Evolutionary conservation across 2,329 filamentous ascomycete species (phyloP).

Genomic region (Scolecobasidium constrictum): DNA sequence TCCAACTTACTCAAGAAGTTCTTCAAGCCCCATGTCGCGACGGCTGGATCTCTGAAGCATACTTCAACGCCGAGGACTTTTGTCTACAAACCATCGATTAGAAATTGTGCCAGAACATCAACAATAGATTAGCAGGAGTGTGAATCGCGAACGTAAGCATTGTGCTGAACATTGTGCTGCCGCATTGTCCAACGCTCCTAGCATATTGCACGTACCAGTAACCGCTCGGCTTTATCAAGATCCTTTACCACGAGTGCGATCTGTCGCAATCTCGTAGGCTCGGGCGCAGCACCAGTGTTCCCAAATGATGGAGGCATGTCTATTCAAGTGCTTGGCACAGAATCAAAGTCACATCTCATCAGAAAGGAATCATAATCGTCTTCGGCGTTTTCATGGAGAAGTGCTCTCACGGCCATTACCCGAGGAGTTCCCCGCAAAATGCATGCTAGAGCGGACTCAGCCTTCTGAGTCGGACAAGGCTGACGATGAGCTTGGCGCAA

Average conservation of each 20-base stretch:
- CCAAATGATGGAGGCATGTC: constrained; percentile 10
- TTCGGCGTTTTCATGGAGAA: no score
- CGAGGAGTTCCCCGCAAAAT: background rate
- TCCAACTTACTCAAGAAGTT: constrained; percentile 28
- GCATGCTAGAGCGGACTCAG: background rate
- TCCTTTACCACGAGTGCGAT: constrained; percentile 23
- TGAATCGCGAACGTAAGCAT: no score
- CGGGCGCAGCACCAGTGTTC: constrained; percentile 2
- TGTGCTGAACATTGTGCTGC: background rate
- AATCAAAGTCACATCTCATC: no score
- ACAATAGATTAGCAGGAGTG: no score
- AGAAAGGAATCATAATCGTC: no score
- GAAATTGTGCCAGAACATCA: background rate
- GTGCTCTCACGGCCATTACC: no score
- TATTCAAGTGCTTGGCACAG: no score
- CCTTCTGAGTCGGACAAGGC: background rate
- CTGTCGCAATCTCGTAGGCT: constrained; percentile 23
- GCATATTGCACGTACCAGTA: constrained; percentile 10
- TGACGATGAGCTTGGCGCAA: background rate
- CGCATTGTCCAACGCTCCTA: background rate
- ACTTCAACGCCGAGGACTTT: constrained; percentile 29
- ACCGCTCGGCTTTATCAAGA: constrained; percentile 14
- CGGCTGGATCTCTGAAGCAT: constrained; percentile 26
- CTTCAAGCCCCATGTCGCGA: constrained; percentile 28
- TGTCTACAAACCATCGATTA: constrained; percentile 16